Conservation (phyloP, 192 early-diverging fungal genomes). For the Lobulomyces angularis region DNA sequence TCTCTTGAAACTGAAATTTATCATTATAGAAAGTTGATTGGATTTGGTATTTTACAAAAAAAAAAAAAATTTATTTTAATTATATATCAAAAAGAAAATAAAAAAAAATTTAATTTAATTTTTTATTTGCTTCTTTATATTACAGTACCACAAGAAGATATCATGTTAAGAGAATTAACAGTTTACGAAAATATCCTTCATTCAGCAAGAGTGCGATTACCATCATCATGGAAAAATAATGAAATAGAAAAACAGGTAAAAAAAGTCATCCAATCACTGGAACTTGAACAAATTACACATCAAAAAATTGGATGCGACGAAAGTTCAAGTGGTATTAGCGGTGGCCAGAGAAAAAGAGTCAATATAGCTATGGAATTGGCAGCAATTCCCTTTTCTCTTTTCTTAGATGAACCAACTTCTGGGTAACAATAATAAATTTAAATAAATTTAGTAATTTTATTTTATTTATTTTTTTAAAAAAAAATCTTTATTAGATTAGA, state of each 20-base stretch:
- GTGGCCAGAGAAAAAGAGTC: slow-evolving; percentile 77
- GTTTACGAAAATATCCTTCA: slow-evolving; percentile 65
- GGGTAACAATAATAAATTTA: too few relatives aligned
- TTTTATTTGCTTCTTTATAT: too few relatives aligned
- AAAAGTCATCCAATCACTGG: slow-evolving; percentile 54
- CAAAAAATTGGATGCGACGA: slow-evolving; percentile 54
- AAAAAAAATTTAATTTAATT: background rate
- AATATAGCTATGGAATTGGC: slow-evolving; percentile 74
- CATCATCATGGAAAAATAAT: slow-evolving; percentile 40
- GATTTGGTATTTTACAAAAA: slow-evolving; percentile 28
- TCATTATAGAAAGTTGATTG: slow-evolving; percentile 20
- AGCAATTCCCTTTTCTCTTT: slow-evolving; percentile 63
- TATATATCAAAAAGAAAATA: slow-evolving; percentile 9
- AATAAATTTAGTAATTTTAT: slow-evolving; percentile 34
- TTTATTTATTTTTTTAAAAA: background rate
- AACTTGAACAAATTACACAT: slow-evolving; percentile 37
- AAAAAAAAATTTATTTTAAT: background rate
- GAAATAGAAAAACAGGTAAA: slow-evolving; percentile 63
- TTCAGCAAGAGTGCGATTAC: slow-evolving; percentile 64
- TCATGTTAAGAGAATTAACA: slow-evolving; percentile 37
- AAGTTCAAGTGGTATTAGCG: slow-evolving; percentile 63
- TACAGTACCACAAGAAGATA: background rate
- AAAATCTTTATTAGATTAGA: slow-evolving; percentile 25
- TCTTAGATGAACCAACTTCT: slow-evolving; percentile 82
- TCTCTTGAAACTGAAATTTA: slow-evolving; percentile 15